Percentiles rank a stretch among this genome's conserved stretches.
Evolutionary conservation across 768 basidiomycete genomes (phyloP).

Genomic region (Sutorius australiensis): DNA sequence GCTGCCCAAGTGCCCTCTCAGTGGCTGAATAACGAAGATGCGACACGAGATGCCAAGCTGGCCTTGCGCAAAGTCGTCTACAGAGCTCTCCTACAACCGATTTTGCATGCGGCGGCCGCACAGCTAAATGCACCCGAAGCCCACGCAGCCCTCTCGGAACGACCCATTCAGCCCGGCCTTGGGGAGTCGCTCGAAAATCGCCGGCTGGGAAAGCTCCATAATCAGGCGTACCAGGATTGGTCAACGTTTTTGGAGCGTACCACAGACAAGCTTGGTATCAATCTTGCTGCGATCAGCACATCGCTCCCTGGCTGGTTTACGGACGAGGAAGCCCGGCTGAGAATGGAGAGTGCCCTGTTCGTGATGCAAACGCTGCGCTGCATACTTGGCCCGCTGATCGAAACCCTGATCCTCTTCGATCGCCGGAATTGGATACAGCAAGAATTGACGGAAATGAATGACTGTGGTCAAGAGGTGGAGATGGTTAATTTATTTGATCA

Average conservation of each 20-base stretch:
- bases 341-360: slow-evolving; percentile 44
- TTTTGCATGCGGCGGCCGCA: slow-evolving; percentile 13
- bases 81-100: slow-evolving; percentile 56
- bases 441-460: slow-evolving; percentile 26
- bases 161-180: slow-evolving; percentile 22
- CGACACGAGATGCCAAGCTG: slow-evolving; percentile 39
- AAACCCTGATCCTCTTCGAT: slow-evolving; percentile 62
- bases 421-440: slow-evolving; percentile 55
- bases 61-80: slow-evolving; percentile 68
- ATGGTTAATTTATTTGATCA: slow-evolving; percentile 73
- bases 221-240: slow-evolving; percentile 50
- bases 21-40: slow-evolving; percentile 45
- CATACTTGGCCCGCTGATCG: slow-evolving; percentile 63
- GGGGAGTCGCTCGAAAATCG: slow-evolving; percentile 42
- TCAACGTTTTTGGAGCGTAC: slow-evolving; percentile 41
- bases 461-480: slow-evolving; percentile 29
- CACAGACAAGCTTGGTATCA: slow-evolving; percentile 26
- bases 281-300: slow-evolving; percentile 7
- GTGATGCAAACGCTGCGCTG: slow-evolving; percentile 66
- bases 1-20: slow-evolving; percentile 67
- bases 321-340: slow-evolving; percentile 19
- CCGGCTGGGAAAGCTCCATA: slow-evolving; percentile 50
- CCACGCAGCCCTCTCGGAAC: not conserved
- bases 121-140: not conserved
- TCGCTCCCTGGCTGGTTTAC: slow-evolving; percentile 21